Conservation (phyloP, 306 rosid genomes). For the Rubus idaeus region DNA sequence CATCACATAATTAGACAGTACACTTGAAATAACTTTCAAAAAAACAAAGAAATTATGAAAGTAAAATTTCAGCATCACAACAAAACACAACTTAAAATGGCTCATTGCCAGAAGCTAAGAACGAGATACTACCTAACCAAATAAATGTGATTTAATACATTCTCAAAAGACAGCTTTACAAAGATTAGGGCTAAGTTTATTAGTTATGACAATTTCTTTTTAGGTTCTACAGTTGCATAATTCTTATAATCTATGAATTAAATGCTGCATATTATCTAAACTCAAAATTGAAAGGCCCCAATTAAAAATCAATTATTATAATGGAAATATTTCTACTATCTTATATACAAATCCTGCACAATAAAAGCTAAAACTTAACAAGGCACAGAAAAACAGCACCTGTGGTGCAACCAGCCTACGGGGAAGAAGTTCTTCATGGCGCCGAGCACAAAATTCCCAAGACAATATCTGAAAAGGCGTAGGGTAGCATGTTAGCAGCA, state of each 20-base stretch:
- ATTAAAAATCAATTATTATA: neutral
- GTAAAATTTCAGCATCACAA: neutral
- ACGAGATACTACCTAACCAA: neutral
- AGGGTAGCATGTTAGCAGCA: conserved; percentile 10
- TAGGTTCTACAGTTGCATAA: neutral
- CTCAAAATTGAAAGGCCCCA: neutral
- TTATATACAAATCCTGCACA: neutral
- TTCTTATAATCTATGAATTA: neutral
- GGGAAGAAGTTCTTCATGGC: conserved; percentile 97
- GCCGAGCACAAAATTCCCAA: conserved; percentile 96
- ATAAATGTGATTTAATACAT: neutral
- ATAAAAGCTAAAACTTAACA: neutral
- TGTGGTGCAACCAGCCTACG: conserved; percentile 93
- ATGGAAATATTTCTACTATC: neutral
- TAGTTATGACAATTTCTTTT: neutral
- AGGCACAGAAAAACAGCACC: conserved; percentile 49
- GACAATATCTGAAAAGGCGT: conserved; percentile 58
- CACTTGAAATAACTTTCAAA: neutral
- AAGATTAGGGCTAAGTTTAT: neutral
- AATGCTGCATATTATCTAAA: neutral
- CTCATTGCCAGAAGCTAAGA: neutral
- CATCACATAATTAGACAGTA: neutral
- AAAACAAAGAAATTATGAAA: neutral
- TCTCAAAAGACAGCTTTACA: neutral
- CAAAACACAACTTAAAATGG: neutral